Percentiles rank a stretch among this genome's conserved stretches.
These are phyloP conservation scores for Cryptococcus wingfieldii DNA, from an alignment of 1,284 basidiomycete species.

Conservation along the genomic window DNA sequence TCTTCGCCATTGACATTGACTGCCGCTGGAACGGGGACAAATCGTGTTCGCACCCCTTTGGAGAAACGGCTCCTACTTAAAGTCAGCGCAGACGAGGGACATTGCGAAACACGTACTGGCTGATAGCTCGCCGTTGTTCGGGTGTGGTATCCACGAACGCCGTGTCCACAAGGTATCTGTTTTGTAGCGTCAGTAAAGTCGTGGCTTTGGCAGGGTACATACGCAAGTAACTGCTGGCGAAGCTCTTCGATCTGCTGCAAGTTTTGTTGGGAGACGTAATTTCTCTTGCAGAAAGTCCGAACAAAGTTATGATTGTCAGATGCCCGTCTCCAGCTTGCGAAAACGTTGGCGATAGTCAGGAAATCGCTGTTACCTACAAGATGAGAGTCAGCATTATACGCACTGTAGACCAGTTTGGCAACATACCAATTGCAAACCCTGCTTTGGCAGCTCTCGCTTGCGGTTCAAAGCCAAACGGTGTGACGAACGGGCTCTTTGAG, in stretches of 20 bases:
- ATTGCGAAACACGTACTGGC: slow-evolving; percentile 55
- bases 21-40: slow-evolving; percentile 69
- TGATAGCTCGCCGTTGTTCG: slow-evolving; percentile 66
- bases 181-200: neutral
- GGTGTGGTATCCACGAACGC: slow-evolving; percentile 72
- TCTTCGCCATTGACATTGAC: slow-evolving; percentile 65
- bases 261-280: slow-evolving; percentile 87
- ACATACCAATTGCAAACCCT: slow-evolving; percentile 70
- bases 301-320: slow-evolving; percentile 60
- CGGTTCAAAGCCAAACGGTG: slow-evolving; percentile 80
- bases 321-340: slow-evolving; percentile 80
- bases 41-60: slow-evolving; percentile 64
- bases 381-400: neutral
- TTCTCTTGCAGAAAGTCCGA: slow-evolving; percentile 73
- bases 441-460: slow-evolving; percentile 82
- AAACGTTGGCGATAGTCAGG: slow-evolving; percentile 86
- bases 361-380: slow-evolving; percentile 91
- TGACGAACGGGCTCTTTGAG: slow-evolving; percentile 87
- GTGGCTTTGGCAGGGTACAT: slow-evolving; percentile 18
- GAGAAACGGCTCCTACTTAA: slow-evolving; percentile 64
- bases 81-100: neutral
- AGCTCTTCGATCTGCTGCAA: slow-evolving; percentile 95
- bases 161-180: slow-evolving; percentile 70
- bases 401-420: neutral
- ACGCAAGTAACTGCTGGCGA: slow-evolving; percentile 87